Evolutionary conservation across 2,329 filamentous ascomycete genomes (phyloP).

Genomic region (Aureobasidium sp.): DNA sequence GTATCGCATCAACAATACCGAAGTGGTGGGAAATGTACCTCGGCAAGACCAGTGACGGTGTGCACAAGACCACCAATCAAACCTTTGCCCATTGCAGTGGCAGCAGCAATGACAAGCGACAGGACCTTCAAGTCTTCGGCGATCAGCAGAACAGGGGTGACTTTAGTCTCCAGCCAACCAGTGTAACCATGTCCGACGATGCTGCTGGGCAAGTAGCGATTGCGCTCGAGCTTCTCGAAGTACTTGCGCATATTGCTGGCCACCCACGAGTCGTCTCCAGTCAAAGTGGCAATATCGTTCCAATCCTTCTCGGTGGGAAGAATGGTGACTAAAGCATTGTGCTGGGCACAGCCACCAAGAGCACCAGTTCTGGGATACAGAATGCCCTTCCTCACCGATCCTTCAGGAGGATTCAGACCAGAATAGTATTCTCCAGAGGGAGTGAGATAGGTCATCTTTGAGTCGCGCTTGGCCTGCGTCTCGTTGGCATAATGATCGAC

Average conservation of each 20-base stretch:
- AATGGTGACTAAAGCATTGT: slow-evolving; percentile 55
- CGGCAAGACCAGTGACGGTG: slow-evolving; percentile 38
- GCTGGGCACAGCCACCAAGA: slow-evolving; percentile 53
- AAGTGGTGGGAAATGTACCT: slow-evolving; percentile 12
- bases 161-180: slow-evolving; percentile 50
- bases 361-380: slow-evolving; percentile 52
- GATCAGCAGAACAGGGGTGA: slow-evolving; percentile 46
- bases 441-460: slow-evolving; percentile 52
- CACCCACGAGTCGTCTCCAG: slow-evolving; percentile 54
- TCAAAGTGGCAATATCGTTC: slow-evolving; percentile 49
- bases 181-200: slow-evolving; percentile 47
- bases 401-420: slow-evolving; percentile 47
- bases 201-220: slow-evolving; percentile 43
- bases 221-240: slow-evolving; percentile 45
- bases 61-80: slow-evolving; percentile 30
- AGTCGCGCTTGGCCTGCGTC: slow-evolving; percentile 47
- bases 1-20: fast-evolving
- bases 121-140: slow-evolving; percentile 48
- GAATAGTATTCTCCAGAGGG: slow-evolving; percentile 46
- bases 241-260: slow-evolving; percentile 53
- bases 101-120: slow-evolving; percentile 45
- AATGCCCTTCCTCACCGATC: slow-evolving; percentile 46
- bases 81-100: slow-evolving; percentile 36
- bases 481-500: slow-evolving; percentile 55
- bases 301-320: slow-evolving; percentile 55